These are phyloP conservation scores for Tetracladium maxilliforme DNA, from an alignment of 2,329 filamentous ascomycete genomes.

Conservation along the genomic window DNA sequence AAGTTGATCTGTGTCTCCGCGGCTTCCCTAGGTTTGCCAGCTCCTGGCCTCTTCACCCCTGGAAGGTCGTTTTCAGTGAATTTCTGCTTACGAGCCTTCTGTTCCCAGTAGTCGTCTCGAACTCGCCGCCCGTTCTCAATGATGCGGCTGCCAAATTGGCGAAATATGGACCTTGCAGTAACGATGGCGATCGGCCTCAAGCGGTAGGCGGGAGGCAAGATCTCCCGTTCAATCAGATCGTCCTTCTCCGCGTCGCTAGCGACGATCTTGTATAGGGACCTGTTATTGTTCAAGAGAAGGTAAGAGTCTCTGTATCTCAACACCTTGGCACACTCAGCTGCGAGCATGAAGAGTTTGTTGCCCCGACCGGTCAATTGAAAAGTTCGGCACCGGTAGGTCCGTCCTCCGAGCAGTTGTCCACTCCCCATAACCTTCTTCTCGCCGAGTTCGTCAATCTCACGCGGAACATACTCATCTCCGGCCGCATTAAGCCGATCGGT, in stretches of 20 bases:
- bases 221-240: slow-evolving; percentile 86
- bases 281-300: slow-evolving; percentile 94
- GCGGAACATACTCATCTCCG: slow-evolving; percentile 86
- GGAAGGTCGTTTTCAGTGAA: slow-evolving; percentile 95
- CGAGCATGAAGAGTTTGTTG: slow-evolving; percentile 95
- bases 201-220: slow-evolving; percentile 90
- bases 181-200: slow-evolving; percentile 98
- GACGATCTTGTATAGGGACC: slow-evolving; percentile 94
- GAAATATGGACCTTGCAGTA: slow-evolving; percentile 94
- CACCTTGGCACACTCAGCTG: slow-evolving; percentile 90
- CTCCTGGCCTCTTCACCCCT: slow-evolving; percentile 89
- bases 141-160: slow-evolving; percentile 90
- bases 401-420: slow-evolving; percentile 66
- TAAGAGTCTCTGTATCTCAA: slow-evolving; percentile 96
- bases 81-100: slow-evolving; percentile 89
- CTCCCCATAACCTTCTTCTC: slow-evolving; percentile 85
- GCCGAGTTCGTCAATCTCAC: slow-evolving; percentile 83
- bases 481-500: slow-evolving; percentile 84
- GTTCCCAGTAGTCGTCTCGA: slow-evolving; percentile 97
- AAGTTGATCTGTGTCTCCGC: slow-evolving; percentile 53
- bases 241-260: slow-evolving; percentile 93
- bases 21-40: slow-evolving; percentile 74
- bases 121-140: slow-evolving; percentile 83
- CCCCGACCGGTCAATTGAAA: slow-evolving; percentile 85
- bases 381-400: slow-evolving; percentile 84